phyloP scores from a whole-genome alignment of 306 rosid genomes.

The Fragaria vesca region DNA sequence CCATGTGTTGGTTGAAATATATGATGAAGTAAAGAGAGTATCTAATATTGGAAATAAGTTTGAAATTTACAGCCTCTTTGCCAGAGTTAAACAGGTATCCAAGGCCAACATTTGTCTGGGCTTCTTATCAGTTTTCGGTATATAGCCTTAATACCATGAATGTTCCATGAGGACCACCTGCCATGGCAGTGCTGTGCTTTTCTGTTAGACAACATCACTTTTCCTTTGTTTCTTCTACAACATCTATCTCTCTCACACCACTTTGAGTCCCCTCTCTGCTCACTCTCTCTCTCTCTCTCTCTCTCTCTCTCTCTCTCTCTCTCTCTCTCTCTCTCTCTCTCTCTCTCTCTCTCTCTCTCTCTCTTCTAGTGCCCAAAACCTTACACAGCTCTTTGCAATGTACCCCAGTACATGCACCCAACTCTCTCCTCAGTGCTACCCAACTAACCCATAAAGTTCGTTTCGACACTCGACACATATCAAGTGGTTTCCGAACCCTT shows the following conservation, averaged over 20 bases:
- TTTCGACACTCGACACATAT: background rate
- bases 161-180: constrained; percentile 33
- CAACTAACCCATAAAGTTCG: background rate
- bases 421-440: constrained; percentile 4
- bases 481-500: background rate
- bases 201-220: constrained; percentile 10
- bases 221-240: constrained; percentile 17
- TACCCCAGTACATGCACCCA: background rate
- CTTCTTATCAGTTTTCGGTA: constrained; percentile 13
- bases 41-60: constrained; percentile 1
- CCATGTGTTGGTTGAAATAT: background rate
- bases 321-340: background rate
- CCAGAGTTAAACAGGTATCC: constrained; percentile 19
- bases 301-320: background rate
- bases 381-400: background rate
- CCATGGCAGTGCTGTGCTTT: constrained; percentile 6
- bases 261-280: background rate
- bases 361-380: constrained; percentile 1
- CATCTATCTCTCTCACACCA: constrained; percentile 4
- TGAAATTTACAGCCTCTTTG: constrained; percentile 1
- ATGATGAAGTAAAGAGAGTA: background rate
- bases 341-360: background rate
- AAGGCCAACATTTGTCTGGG: constrained; percentile 15
- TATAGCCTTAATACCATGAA: constrained; percentile 29
- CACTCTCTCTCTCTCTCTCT: background rate